phyloP scores from a whole-genome alignment of 2,329 filamentous ascomycete genomes.

The Xylaria sp. region DNA sequence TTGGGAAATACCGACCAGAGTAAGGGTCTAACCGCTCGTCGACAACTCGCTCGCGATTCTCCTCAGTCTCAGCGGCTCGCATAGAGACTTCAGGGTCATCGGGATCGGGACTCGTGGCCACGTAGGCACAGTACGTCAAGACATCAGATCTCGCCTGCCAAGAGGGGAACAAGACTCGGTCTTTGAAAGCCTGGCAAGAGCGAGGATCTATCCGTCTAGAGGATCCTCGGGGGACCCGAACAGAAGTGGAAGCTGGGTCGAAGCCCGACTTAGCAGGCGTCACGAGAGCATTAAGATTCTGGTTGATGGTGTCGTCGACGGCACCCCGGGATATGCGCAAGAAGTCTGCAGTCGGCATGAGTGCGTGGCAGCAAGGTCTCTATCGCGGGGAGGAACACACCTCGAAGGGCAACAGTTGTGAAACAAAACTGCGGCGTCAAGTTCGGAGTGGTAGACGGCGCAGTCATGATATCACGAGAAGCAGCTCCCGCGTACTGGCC shows the following conservation, averaged over 20 bases:
- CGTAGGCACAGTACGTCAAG: slow-evolving; percentile 86
- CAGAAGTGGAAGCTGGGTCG: slow-evolving; percentile 80
- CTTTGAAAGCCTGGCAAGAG: slow-evolving; percentile 78
- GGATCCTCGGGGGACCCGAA: slow-evolving; percentile 63
- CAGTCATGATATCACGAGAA: slow-evolving; percentile 57
- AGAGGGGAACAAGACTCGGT: slow-evolving; percentile 82
- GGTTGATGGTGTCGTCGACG: slow-evolving; percentile 92
- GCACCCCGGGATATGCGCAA: slow-evolving; percentile 83
- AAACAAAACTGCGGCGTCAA: slow-evolving; percentile 83
- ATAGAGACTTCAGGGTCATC: slow-evolving; percentile 81
- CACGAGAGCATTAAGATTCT: slow-evolving; percentile 89
- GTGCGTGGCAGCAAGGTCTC: slow-evolving; percentile 29
- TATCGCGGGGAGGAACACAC: slow-evolving; percentile 55
- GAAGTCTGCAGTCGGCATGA: slow-evolving; percentile 72
- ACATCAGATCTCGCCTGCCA: slow-evolving; percentile 88
- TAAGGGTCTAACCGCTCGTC: slow-evolving; percentile 95
- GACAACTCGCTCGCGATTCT: slow-evolving; percentile 77
- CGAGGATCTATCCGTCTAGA: slow-evolving; percentile 65
- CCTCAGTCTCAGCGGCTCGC: slow-evolving; percentile 75
- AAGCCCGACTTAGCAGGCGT: slow-evolving; percentile 79
- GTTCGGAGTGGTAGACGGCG: slow-evolving; percentile 57
- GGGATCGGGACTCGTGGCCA: slow-evolving; percentile 87
- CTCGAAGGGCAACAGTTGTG: slow-evolving; percentile 73
- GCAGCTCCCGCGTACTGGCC: slow-evolving; percentile 29
- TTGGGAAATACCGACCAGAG: slow-evolving; percentile 81